Base-by-base conservation (phyloP, 768 basidiomycete genomes). In the Myochromella boudieri region DNA sequence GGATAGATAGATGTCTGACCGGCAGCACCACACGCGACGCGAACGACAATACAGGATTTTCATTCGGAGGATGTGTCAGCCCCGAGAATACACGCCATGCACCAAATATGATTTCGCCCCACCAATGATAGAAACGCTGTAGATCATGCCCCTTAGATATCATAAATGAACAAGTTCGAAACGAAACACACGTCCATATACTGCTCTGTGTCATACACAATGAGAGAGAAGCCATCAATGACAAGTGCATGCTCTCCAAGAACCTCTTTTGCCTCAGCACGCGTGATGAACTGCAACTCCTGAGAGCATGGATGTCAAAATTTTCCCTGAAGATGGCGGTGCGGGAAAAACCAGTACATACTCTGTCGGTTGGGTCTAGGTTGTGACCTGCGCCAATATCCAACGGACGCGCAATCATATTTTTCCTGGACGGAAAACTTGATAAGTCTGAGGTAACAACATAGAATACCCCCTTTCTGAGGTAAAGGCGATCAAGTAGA, bases 391-490 rank as follows among this genome's bases (percentile, higher is more conserved):
- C 48, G 4, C 53, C 59, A 28, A 48, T 42, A 14, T 67, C 57
- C 18, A 67, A 45, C 3, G 66, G 65, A 5, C 49, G 45, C 3
- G 70, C 54, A n/a, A 73, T 59, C 52, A 87, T 74, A 44, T 75
- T 54, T 22, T 67, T 60, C 50, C 66, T 65, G 4, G 66, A 64
- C 12, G 83, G 84, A 48, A 80, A 81, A 2, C 60, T 53, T 4
- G 53, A 44, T 2, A 51, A 50, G 27, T 66, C 57, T 3, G 58
- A 46, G 10, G 85, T 81, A 38, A 91, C 76, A 46, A 88, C 71
- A 59, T 78, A 84, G 48, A 90, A 76, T 1, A 85, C 88, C 22
- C 87, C 85, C 53, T 87, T 83, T 46, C 78, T 73, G 64, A 90
- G 78, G 67, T 91, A 90, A 3, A 93, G 65, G 46, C 84, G 77